phyloP scores from a whole-genome alignment of 768 basidiomycete genomes.

The Russula lepida region DNA sequence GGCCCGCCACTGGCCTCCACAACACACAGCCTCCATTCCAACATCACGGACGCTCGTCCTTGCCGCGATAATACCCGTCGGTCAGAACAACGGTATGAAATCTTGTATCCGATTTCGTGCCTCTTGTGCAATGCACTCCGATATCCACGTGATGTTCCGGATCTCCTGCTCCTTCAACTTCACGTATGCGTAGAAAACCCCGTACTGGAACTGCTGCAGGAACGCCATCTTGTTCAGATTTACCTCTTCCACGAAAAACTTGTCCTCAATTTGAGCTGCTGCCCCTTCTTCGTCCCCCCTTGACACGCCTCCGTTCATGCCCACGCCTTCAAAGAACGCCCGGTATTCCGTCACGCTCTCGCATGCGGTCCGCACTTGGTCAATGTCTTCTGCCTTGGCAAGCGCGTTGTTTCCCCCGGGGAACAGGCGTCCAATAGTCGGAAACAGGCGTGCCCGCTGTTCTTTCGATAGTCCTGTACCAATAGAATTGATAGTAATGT shows the following conservation, averaged over 20 bases:
- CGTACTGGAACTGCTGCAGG: conserved; percentile 94
- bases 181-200: conserved; percentile 87
- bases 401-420: conserved; percentile 94
- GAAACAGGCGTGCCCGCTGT: conserved; percentile 89
- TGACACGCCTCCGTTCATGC: conserved; percentile 28
- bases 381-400: conserved; percentile 90
- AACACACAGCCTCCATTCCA: background rate
- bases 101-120: conserved; percentile 93
- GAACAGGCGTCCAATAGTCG: conserved; percentile 85
- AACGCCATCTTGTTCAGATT: conserved; percentile 91
- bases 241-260: conserved; percentile 91
- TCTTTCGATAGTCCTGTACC: conserved; percentile 93
- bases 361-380: conserved; percentile 81
- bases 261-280: conserved; percentile 76
- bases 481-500: conserved; percentile 99
- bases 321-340: conserved; percentile 66
- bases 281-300: conserved; percentile 31
- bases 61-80: background rate
- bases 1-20: background rate
- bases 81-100: conserved; percentile 81
- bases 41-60: background rate
- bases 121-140: conserved; percentile 97
- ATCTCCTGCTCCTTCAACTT: conserved; percentile 91
- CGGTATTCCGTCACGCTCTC: conserved; percentile 88
- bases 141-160: conserved; percentile 85